These are phyloP conservation scores for Cokeromyces recurvatus DNA, from an alignment of 371 early-diverging fungal species.

Conservation along the genomic window DNA sequence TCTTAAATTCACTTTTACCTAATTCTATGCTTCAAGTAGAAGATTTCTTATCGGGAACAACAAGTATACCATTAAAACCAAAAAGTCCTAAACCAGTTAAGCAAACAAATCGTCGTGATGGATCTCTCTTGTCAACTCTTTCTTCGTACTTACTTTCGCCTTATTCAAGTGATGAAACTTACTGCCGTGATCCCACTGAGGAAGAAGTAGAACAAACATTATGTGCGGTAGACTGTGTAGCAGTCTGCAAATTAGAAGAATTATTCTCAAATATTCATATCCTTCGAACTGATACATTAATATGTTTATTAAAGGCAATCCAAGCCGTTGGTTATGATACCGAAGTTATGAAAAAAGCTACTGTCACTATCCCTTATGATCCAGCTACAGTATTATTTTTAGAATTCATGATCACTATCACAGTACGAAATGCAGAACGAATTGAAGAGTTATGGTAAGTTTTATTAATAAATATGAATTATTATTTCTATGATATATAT, in stretches of 20 bases:
- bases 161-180: conserved; percentile 54
- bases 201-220: conserved; percentile 72
- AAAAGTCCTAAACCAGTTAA: conserved; percentile 45
- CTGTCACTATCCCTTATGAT: conserved; percentile 51
- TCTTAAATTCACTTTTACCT: conserved; percentile 65
- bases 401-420: conserved; percentile 71
- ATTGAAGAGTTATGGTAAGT: conserved; percentile 57
- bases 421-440: conserved; percentile 69
- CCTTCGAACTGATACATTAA: conserved; percentile 61
- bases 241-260: conserved; percentile 69
- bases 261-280: conserved; percentile 70
- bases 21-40: conserved; percentile 66
- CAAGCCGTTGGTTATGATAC: conserved; percentile 36
- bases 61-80: conserved; percentile 65
- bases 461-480: background rate
- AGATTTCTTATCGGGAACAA: conserved; percentile 70
- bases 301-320: conserved; percentile 54
- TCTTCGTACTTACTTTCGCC: conserved; percentile 75
- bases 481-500: too few relatives aligned
- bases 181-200: conserved; percentile 62
- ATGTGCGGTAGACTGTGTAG: conserved; percentile 68
- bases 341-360: conserved; percentile 30
- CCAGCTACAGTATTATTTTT: conserved; percentile 70
- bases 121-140: conserved; percentile 74
- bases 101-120: conserved; percentile 54